Base-by-base conservation (phyloP, 768 basidiomycete genomes). In the Russula foetens region DNA sequence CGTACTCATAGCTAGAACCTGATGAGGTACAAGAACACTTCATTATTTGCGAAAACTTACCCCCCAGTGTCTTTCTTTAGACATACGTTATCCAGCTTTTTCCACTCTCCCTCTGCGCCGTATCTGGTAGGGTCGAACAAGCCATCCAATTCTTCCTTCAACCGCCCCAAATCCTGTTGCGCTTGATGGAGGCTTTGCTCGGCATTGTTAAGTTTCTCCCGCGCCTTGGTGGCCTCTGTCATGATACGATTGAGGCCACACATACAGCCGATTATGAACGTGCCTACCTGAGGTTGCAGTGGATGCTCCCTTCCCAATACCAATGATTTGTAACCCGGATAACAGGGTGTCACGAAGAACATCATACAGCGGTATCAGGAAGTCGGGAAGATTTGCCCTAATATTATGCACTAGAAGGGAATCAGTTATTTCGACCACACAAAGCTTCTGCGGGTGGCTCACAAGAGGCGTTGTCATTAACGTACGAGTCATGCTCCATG, bases 61-160 rank as follows among this genome's bases (percentile, higher is more conserved):
- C 97, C 96, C 78, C 97, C 96, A 5, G 81, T 78, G 56, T 95
- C 83, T 69, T 84, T 88, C 69, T 84, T 82, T 14, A 98, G 70
- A 67, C 96, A 98, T 1, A 78, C 75, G 6, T 82, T 80, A 23
- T 95, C 88, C 7, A 99, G 81, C 75, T 96, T 97, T 79, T 96
- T 96, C 92, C 92, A 99, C 74, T 97, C 92, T 52, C 92, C 96
- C 28, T 90, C 78, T 1, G 75, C 70, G 21, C 94, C 94, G 66
- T 88, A 97, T 38, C 80, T 81, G 21, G 83, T 71, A 9, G 72
- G 73, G 60, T 84, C 75, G 68, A 86, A 90, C 24, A 98, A 77
- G 59, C 88, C 83, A 1, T 71, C 72, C 12, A 92, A 70, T 44
- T 88, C 86, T 24, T 78, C 72, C 55, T 80, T 76, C 0, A 84